Conservation (phyloP, 148 eudicot genomes). For the Nepenthes gracilis region DNA sequence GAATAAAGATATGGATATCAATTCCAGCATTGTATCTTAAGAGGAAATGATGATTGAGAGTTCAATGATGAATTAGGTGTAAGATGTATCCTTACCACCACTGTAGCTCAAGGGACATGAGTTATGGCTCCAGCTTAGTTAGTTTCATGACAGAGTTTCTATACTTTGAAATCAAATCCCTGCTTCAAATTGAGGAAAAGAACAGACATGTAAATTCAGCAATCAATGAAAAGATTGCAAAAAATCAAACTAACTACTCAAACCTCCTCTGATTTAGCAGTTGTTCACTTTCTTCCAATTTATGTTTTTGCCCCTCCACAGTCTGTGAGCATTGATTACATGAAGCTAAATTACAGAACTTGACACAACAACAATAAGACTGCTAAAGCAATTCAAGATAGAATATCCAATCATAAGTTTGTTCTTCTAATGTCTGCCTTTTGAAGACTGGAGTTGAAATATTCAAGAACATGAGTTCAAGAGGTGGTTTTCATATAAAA, state of each 20-base stretch:
- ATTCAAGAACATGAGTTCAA: too few species aligned
- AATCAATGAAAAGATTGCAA: neutral
- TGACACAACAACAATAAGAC: too few species aligned
- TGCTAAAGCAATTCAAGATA: too few species aligned
- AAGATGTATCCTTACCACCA: too few species aligned
- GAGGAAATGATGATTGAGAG: too few species aligned
- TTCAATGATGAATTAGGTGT: too few species aligned
- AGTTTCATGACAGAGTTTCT: constrained; percentile 56
- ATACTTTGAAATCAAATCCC: constrained; percentile 54
- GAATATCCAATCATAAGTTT: too few species aligned
- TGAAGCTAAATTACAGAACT: neutral
- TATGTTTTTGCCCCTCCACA: constrained; percentile 75
- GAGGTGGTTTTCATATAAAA: too few species aligned
- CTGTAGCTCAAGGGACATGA: neutral
- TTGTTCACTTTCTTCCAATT: constrained; percentile 59
- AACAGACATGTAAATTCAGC: neutral
- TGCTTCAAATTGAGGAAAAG: constrained; percentile 12
- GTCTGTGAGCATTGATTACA: constrained; percentile 29
- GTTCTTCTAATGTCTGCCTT: too few species aligned
- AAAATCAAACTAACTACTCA: neutral
- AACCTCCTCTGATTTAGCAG: constrained; percentile 72
- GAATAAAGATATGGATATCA: too few species aligned
- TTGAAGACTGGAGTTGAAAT: too few species aligned
- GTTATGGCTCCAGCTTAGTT: constrained; percentile 28
- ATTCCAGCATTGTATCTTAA: too few species aligned